These are phyloP conservation scores for Dothistroma septosporum DNA, from an alignment of 2,329 filamentous ascomycete species.

Conservation along the genomic window DNA sequence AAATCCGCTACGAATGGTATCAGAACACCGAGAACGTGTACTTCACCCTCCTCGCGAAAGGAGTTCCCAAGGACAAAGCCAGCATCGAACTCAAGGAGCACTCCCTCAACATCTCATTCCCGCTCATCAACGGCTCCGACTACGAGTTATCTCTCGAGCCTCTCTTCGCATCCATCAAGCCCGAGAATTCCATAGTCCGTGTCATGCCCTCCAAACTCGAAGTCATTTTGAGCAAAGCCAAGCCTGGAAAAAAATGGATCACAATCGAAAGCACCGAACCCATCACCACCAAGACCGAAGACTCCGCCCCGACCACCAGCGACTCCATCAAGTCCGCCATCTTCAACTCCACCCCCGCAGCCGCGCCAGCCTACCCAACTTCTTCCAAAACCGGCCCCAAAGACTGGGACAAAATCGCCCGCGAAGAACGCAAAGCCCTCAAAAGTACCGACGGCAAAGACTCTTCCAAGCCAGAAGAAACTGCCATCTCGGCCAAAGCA, in stretches of 20 bases:
- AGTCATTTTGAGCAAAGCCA: slow-evolving; percentile 65
- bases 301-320: not conserved
- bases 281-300: slow-evolving; percentile 17
- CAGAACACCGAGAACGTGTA: slow-evolving; percentile 59
- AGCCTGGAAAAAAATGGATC: slow-evolving; percentile 64
- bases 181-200: slow-evolving; percentile 55
- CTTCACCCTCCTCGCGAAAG: slow-evolving; percentile 63
- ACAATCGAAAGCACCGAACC: slow-evolving; percentile 49
- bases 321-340: slow-evolving; percentile 12
- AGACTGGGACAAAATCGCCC: slow-evolving; percentile 81
- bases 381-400: slow-evolving; percentile 80
- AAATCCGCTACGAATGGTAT: slow-evolving; percentile 67
- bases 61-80: slow-evolving; percentile 55
- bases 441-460: not conserved
- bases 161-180: slow-evolving; percentile 63
- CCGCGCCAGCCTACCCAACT: slow-evolving; percentile 69
- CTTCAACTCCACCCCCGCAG: slow-evolving; percentile 13
- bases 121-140: slow-evolving; percentile 49
- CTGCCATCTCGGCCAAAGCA: slow-evolving; percentile 18
- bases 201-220: slow-evolving; percentile 79
- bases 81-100: slow-evolving; percentile 47
- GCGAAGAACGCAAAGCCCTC: slow-evolving; percentile 39
- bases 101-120: slow-evolving; percentile 57
- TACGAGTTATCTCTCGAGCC: slow-evolving; percentile 63
- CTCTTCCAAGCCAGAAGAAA: slow-evolving; percentile 32